Evolutionary conservation across 306 rosid genomes (phyloP).

Genomic region (Medicago truncatula): DNA sequence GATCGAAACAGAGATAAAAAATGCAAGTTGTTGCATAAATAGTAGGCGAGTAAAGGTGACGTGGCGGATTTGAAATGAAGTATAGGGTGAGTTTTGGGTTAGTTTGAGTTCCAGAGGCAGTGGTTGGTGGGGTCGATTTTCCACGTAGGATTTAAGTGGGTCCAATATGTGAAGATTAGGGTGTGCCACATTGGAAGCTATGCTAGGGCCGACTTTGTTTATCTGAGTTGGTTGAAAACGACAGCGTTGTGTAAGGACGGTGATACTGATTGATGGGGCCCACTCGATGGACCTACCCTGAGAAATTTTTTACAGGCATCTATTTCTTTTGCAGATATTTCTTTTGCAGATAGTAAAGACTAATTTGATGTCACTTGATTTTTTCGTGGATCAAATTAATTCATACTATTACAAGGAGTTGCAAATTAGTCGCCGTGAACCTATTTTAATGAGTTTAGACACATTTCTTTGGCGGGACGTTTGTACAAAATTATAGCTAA

Average conservation of each 20-base stretch:
- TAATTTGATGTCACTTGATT: no score
- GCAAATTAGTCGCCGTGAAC: no score
- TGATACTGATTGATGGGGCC: background rate
- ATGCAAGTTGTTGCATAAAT: conserved; percentile 12
- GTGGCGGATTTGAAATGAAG: conserved; percentile 66
- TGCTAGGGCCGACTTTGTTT: conserved; percentile 22
- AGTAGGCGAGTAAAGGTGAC: conserved; percentile 36
- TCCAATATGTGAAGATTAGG: background rate
- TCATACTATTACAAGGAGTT: no score
- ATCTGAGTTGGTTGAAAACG: conserved; percentile 43
- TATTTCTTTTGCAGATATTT: no score
- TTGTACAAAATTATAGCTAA: no score
- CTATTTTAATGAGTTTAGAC: no score
- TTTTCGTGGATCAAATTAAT: no score
- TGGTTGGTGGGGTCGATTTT: conserved; percentile 25
- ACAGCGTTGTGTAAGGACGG: conserved; percentile 36
- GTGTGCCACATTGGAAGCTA: conserved; percentile 32
- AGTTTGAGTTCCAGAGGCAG: conserved; percentile 55
- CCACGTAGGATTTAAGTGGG: conserved; percentile 52
- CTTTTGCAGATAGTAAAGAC: no score
- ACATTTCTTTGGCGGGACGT: no score
- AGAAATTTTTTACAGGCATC: background rate
- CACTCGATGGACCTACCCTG: background rate
- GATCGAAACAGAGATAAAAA: background rate
- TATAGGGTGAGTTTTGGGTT: conserved; percentile 32